Conservation (phyloP, 164 flowering plant genomes). For the Vitis riparia region DNA sequence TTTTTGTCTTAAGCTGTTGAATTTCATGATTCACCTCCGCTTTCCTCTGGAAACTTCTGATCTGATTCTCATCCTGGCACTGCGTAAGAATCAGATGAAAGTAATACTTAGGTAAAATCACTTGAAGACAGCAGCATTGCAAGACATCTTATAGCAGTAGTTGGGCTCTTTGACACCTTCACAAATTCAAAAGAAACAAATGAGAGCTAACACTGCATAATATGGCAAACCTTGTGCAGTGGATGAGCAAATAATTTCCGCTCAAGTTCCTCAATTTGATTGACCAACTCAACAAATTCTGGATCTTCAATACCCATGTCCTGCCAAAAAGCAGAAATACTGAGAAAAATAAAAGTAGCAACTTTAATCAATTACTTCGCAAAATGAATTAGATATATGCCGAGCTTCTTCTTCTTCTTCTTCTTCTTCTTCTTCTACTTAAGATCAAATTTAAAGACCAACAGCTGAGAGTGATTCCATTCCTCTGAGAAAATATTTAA, state of each 20-base stretch:
- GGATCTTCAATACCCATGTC: slow-evolving; percentile 95
- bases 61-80: slow-evolving; percentile 78
- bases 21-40: slow-evolving; percentile 97
- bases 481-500: no score
- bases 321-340: slow-evolving; percentile 36
- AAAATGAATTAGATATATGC: no score
- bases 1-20: slow-evolving; percentile 87
- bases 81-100: slow-evolving; percentile 20
- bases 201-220: neutral
- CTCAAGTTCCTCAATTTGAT: slow-evolving; percentile 86
- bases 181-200: no score
- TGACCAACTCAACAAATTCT: slow-evolving; percentile 76
- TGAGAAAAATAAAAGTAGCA: neutral
- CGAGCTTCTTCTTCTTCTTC: no score
- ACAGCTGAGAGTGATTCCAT: no score
- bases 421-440: no score
- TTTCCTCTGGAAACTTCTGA: slow-evolving; percentile 75
- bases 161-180: no score
- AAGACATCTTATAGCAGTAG: no score
- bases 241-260: slow-evolving; percentile 73
- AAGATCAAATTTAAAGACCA: no score
- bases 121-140: neutral
- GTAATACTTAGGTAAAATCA: neutral
- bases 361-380: no score
- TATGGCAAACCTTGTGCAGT: slow-evolving; percentile 64